phyloP scores from a whole-genome alignment of 129 eudicot species.

The Helianthus annuus region HanXRQr2.0-SUNRISE NC_035446.2:17406995-17407494 shows the following conservation, averaged over 20 bases:
- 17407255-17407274: background rate
- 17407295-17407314: background rate
- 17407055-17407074: background rate
- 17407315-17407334: background rate
- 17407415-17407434: constrained; percentile 53
- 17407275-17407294: background rate
- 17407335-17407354: background rate
- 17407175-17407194: background rate
- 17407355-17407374: constrained; percentile 67
- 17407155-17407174: background rate
- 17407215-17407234: background rate
- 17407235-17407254: too few species aligned
- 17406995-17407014: background rate
- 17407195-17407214: background rate
- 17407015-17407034: background rate
- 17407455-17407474: constrained; percentile 74
- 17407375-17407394: constrained; percentile 66
- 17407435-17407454: constrained; percentile 70
- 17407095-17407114: background rate
- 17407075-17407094: constrained; percentile 2
- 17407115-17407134: background rate
- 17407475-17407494: constrained; percentile 74
- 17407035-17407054: background rate
- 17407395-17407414: constrained; percentile 63
- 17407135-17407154: background rate